Percentiles rank a stretch among this genome's conserved stretches.
Conservation (phyloP, 176 grass and related monocot genomes). For the Coix lacrymajobi region DNA sequence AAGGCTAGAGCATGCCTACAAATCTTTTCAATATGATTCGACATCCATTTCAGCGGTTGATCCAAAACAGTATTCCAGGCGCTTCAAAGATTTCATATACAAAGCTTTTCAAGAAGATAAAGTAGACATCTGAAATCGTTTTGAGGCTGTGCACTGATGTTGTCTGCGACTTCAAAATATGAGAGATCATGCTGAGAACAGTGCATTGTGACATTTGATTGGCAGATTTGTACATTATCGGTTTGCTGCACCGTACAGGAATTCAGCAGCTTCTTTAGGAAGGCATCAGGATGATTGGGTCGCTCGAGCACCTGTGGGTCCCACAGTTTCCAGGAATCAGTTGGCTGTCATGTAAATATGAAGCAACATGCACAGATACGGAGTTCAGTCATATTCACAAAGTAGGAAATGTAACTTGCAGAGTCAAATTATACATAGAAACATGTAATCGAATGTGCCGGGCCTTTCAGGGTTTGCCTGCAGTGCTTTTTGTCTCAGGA, state of each 20-base stretch:
- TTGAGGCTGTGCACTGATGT: background rate
- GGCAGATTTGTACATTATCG: background rate
- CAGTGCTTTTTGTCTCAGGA: conserved; percentile 48
- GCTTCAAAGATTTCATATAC: conserved; percentile 86
- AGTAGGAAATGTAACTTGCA: conserved; percentile 52
- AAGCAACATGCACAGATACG: conserved; percentile 38
- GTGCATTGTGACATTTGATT: conserved; percentile 10
- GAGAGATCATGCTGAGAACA: conserved; percentile 4
- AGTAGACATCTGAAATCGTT: conserved; percentile 36
- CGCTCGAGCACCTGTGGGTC: conserved; percentile 1
- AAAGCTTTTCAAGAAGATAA: conserved; percentile 79
- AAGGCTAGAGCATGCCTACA: conserved; percentile 83
- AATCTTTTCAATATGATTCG: conserved; percentile 72
- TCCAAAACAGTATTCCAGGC: conserved; percentile 72
- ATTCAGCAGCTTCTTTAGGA: conserved; percentile 11
- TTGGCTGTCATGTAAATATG: conserved; percentile 53
- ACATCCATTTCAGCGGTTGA: conserved; percentile 90
- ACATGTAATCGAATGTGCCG: conserved; percentile 38
- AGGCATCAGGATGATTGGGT: background rate
- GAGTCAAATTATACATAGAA: conserved; percentile 55
- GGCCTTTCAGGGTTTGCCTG: conserved; percentile 38
- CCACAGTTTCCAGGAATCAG: conserved; percentile 7
- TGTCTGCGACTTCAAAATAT: background rate
- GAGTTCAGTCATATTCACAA: conserved; percentile 45
- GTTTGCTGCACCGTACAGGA: conserved; percentile 16